Base-by-base conservation (phyloP, 2,329 filamentous ascomycete species). In the Colletotrichum sp. region DNA sequence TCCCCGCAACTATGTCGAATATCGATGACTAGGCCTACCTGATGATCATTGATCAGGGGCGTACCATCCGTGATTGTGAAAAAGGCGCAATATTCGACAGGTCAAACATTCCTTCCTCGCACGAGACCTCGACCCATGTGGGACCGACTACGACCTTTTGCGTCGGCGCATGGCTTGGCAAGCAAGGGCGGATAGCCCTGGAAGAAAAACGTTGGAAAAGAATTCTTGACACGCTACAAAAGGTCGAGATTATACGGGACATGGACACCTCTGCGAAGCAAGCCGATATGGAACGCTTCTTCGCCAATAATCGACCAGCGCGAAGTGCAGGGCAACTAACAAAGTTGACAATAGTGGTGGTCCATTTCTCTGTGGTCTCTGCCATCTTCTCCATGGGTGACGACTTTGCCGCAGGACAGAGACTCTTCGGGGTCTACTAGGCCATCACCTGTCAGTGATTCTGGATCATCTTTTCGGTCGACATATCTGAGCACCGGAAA, bases 191-290 rank as follows among this genome's bases (percentile, higher is more conserved):
- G 1, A 12, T 43, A 0, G 11, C 38, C 18, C 38, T n/a, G 38
- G 18, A 43, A 43, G 38, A 43, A n/a, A 43, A 4, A 0, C 18
- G 0, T n/a, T n/a, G 18, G 0, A 43, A n/a, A 43, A 43, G 0
- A 43, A 43, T n/a, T n/a, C n/a, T n/a, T n/a, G n/a, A n/a, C n/a
- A n/a, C n/a, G n/a, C n/a, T n/a, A n/a, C n/a, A n/a, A n/a, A n/a
- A n/a, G n/a, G n/a, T n/a, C n/a, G n/a, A n/a, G n/a, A n/a, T n/a
- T n/a, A n/a, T n/a, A n/a, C 18, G 9, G 1, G 5, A 43, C 38
- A 43, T n/a, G 5, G 9, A 43, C 3, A n/a, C 6, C 9, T 3
- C n/a, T 3, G 38, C 18, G 38, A n/a, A 11, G 16, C 8, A 9
- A 38, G 16, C 16, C 5, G 8, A 38, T 9, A 18, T 38, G 36